phyloP scores from a whole-genome alignment of 495 filamentous ascomycete species.

The Immersiella caudata region DNA sequence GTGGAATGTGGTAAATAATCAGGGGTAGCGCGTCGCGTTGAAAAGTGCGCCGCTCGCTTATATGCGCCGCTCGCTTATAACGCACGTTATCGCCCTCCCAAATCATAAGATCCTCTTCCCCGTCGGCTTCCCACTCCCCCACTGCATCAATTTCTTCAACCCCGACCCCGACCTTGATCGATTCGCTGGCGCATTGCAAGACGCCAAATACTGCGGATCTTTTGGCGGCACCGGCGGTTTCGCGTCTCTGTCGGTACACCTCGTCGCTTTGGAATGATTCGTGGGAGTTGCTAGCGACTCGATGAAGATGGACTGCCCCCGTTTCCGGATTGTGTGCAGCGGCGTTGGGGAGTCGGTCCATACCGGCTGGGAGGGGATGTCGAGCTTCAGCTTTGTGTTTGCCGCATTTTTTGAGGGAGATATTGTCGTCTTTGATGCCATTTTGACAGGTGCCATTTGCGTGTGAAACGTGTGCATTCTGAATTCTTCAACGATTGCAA shows the following conservation, averaged over 20 bases:
- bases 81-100: no score
- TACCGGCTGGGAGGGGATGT: not conserved
- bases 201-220: not conserved
- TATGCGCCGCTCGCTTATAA: no score
- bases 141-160: not conserved
- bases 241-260: not conserved
- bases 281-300: not conserved
- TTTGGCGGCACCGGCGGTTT: not conserved
- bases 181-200: not conserved
- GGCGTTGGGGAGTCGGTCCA: not conserved
- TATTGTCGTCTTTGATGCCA: not conserved
- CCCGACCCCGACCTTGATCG: not conserved
- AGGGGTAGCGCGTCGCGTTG: no score
- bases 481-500: not conserved
- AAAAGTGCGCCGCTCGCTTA: no score
- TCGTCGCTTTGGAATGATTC: not conserved
- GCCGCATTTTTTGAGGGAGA: not conserved
- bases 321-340: not conserved
- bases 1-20: no score
- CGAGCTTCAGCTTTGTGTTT: not conserved
- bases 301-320: not conserved
- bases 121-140: not conserved
- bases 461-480: not conserved
- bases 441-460: not conserved
- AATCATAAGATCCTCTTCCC: no score